Evolutionary conservation across 2,329 filamentous ascomycete genomes (phyloP), one percentile per base, ranked within the genome.

Genomic region (Cryphonectria japonica): DNA sequence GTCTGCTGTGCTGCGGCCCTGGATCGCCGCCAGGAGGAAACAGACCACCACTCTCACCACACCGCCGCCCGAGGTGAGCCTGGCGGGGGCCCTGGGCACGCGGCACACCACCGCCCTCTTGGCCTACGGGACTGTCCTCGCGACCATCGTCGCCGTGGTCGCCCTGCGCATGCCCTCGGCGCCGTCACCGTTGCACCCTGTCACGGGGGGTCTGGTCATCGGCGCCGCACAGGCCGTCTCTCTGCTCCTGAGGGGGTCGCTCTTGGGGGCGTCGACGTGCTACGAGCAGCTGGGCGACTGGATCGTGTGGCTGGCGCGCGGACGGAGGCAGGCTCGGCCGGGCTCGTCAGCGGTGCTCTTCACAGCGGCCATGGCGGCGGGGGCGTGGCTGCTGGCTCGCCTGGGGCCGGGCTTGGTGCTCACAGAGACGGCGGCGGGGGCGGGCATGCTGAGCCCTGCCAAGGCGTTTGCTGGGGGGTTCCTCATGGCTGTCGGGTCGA

Each of bases 281-380:
- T 92, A 88, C 74, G 88, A 91, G 75, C 88, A 92, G 75, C 74
- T 86, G 6, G 89, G 88, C 11, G 84, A 85, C 68, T 83, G 85
- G 74, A 82, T 90, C 73, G 85, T 84, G 81, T 83, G 82, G 76
- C 59, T 84, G 59, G 57, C 50, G 14, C 2, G 80, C 61, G 74
- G 78, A 13, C 79, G 80, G 26, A 77, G 76, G 26, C 74, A 73
- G 5, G 72, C 71, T 9, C 77, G 76, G 67, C 80, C 79, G 22
- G 78, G 75, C 19, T 80, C 82, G 34, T 80, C 78, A 41, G 83
- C 84, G 68, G 80, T 88, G 9, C 65, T 86, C 8, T 90, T 91
- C 75, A 85, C 86, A 0, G 75, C 79, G 0, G 88, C 88, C 0
- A 81, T 88, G 61, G 78, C 84, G 1, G 78, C 79, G 0, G 87